A percentile compares a stretch with the other conserved stretches of the same genome.
Conservation (phyloP, 768 basidiomycete genomes). For the Boletus speciosus region DNA sequence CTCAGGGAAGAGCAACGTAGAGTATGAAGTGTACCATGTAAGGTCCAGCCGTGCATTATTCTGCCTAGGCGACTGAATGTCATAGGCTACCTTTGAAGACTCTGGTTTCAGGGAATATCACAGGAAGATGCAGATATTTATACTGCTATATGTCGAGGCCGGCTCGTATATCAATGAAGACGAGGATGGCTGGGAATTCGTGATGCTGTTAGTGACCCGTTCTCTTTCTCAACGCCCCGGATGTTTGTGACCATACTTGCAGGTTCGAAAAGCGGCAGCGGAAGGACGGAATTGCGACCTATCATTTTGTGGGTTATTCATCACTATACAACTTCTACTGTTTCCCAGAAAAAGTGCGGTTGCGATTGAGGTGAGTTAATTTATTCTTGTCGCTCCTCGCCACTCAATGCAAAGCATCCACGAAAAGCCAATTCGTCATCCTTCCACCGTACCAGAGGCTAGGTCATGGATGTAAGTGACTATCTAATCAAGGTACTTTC, state of each 20-base stretch:
- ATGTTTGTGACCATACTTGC: conserved; percentile 5
- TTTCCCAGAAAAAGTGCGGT: conserved; percentile 85
- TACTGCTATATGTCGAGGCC: conserved; percentile 91
- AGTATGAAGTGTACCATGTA: conserved; percentile 90
- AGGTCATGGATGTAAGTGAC: conserved; percentile 81
- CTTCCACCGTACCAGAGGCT: conserved; percentile 84
- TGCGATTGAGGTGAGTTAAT: conserved; percentile 72
- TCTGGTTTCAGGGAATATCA: conserved; percentile 91
- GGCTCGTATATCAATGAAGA: conserved; percentile 94
- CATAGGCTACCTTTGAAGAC: conserved; percentile 77
- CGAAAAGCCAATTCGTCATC: conserved; percentile 85
- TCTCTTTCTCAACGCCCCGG: background rate
- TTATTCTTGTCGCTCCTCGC: background rate
- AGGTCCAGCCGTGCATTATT: conserved; percentile 27
- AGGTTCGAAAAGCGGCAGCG: conserved; percentile 86
- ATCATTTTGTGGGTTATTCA: conserved; percentile 94
- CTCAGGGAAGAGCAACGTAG: conserved; percentile 56
- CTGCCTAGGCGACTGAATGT: conserved; percentile 1
- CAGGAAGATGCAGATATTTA: conserved; percentile 89
- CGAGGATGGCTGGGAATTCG: conserved; percentile 93
- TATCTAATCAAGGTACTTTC: background rate
- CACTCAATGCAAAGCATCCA: background rate
- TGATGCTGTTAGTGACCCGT: conserved; percentile 60
- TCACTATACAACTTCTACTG: conserved; percentile 95
- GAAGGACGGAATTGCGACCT: conserved; percentile 52